Conservation (phyloP, 1,284 basidiomycete species). For the Apiotrichum siamense region DNA sequence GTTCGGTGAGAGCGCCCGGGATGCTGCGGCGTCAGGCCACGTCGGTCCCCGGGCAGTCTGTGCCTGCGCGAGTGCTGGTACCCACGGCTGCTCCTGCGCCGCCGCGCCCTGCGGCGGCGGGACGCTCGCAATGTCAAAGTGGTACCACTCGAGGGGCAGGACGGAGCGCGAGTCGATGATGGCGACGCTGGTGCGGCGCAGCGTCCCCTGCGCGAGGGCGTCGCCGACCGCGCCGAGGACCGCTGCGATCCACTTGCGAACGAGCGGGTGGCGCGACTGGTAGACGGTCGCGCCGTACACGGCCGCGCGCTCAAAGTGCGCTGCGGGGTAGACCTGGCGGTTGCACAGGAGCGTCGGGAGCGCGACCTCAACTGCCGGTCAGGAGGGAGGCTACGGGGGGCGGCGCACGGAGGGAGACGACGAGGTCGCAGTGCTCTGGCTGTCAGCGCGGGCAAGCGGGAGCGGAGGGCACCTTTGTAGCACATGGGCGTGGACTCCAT, state of each 20-base stretch:
- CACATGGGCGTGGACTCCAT: too few relatives aligned
- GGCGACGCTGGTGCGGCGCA: conserved; percentile 54
- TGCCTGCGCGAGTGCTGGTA: too few relatives aligned
- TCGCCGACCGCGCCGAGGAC: conserved; percentile 67
- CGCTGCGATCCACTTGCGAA: conserved; percentile 80
- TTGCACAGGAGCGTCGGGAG: conserved; percentile 87
- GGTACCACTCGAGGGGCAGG: conserved; percentile 58
- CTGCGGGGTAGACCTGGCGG: conserved; percentile 79
- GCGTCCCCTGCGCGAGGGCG: conserved; percentile 54
- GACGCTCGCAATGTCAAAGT: conserved; percentile 55
- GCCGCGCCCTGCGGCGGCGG: too few relatives aligned
- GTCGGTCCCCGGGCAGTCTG: conserved; percentile 1
- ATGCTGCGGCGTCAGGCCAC: too few relatives aligned
- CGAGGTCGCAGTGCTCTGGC: conserved; percentile 35
- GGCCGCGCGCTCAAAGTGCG: conserved; percentile 75
- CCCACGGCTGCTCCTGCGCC: too few relatives aligned
- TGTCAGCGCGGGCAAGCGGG: conserved; percentile 7
- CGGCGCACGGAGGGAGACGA: conserved; percentile 37
- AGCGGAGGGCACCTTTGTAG: too few relatives aligned
- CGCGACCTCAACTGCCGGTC: conserved; percentile 73
- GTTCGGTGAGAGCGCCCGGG: conserved; percentile 21
- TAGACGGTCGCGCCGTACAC: conserved; percentile 86
- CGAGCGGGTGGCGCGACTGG: conserved; percentile 78
- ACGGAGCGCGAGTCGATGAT: conserved; percentile 62
- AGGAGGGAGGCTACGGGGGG: not conserved